Evolutionary conservation across 1,139 yeast species (phyloP), one percentile per base, ranked within the genome.

Genomic region (Suhomyces terraborum): DNA sequence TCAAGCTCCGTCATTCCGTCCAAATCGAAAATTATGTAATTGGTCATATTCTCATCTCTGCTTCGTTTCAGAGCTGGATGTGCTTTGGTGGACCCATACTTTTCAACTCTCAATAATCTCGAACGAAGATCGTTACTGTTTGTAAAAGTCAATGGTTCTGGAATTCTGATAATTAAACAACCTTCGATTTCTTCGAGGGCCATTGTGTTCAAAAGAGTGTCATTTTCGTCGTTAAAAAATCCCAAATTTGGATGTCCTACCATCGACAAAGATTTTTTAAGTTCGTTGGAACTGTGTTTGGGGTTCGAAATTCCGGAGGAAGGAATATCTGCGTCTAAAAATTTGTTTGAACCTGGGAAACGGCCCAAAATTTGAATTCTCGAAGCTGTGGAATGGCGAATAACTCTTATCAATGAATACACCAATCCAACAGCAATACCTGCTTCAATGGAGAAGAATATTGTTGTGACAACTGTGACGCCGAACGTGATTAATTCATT

Each of bases 71-170:
- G 75, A 0, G 91, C 93, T 0, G 98, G 98, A 55, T 91, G 98
- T 2, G 84, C 84, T 38, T 73, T 78, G 21, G 88, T 75, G 0
- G 96, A 85, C 0, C 98, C 96, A 55, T 87, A 89, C 54, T 80
- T 67, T 56, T 93, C 98, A 17, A 93, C 75, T 41, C 98, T 68
- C 43, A 80, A 76, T 40, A 93, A 69, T 21, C 98, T 69, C 35
- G 84, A 73, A 46, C 86, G 80, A 50, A 93, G 69, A 57, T 91
- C 97, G 45, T 84, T 87, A 13, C 95, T 80, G 58, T 93, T 93
- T 28, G 96, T 89, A 61, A 93, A 93, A 1, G 95, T 88, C 43
- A 93, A 67, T 1, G 98, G 97, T 56, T 93, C 98, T 0, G 98
- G 95, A 28, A 93, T 81, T 52, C 84, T 88, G 24, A 91, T 85